Evolutionary conservation across 139 green algal genomes (phyloP), one percentile per base, ranked within the genome.

Genomic region (Haematococcus sp.): DNA sequence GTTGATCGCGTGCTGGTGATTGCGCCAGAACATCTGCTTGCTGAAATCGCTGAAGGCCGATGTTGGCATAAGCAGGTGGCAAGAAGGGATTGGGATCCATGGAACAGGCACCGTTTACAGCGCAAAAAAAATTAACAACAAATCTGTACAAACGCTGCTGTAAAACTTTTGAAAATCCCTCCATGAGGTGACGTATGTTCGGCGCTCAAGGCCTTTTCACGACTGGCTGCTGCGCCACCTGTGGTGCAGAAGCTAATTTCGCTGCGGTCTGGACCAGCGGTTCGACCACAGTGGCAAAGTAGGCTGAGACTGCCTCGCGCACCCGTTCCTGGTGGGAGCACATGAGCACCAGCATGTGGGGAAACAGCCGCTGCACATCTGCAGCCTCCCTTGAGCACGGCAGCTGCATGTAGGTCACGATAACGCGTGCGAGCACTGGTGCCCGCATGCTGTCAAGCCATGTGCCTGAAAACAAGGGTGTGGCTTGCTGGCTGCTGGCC

Each of bases 291-390:
- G 44, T 44, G 4, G 23, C 28, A 1, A 72, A 46, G 44, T 72
- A 59, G 20, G 23, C 44, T 43, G 66, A 44, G 30, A 74, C 68
- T 33, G 68, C 68, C 51, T 65, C 44, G 5, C 68, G 68, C 20
- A 74, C 68, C 20, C n/a, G n/a, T 7, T 51, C 19, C 22, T 74
- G 68, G 30, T 46, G 11, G 17, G 46, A 60, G 68, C 68, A 74
- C 68, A 66, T 54, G 20, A 74, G n/a, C 51, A 35, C 20, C 68
- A 74, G 54, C 68, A 74, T 15, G 31, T 51, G 52, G 2, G 68
- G 32, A 15, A 63, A 65, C 52, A 74, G 46, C 11, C 7, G 5
- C 44, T 33, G 44, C 66, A 72, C 66, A 11, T 63, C 27, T 32
- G 33, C 13, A 16, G 27, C 27, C 25, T 61, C 40, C n/a, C 28